These are phyloP conservation scores for Reutealis trisperma DNA, from an alignment of 345 rosid genomes.

Conservation along the genomic window DNA sequence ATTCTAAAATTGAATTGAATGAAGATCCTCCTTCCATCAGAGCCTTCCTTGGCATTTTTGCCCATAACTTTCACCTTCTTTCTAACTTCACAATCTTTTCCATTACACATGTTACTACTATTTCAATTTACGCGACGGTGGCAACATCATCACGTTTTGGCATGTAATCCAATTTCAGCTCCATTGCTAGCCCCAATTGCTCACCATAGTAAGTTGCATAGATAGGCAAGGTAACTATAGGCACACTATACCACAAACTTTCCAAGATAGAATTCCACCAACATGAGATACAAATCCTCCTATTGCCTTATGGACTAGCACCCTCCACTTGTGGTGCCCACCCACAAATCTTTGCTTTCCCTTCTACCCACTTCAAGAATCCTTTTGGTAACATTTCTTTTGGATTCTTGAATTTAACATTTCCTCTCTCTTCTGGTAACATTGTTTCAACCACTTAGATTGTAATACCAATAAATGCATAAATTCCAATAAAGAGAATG, in stretches of 20 bases:
- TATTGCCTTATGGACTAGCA: conserved; percentile 22
- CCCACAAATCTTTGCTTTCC: conserved; percentile 20
- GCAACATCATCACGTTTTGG: not conserved
- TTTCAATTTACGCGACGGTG: conserved; percentile 1
- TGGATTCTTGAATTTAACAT: not conserved
- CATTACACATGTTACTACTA: conserved; percentile 9
- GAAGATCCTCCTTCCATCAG: conserved; percentile 10
- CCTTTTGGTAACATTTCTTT: conserved; percentile 23
- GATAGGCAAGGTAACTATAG: conserved; percentile 20
- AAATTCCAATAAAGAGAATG: no score
- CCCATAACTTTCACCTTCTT: conserved; percentile 18
- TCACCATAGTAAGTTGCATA: conserved; percentile 25
- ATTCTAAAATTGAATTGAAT: not conserved
- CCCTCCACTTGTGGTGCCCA: conserved; percentile 27
- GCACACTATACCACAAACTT: conserved; percentile 30
- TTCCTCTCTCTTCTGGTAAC: no score
- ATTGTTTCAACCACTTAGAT: no score
- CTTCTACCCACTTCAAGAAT: conserved; percentile 19
- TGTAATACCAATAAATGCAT: no score
- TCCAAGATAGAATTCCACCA: conserved; percentile 36
- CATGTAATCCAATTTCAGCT: conserved; percentile 29
- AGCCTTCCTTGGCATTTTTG: not conserved
- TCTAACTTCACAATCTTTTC: conserved; percentile 3
- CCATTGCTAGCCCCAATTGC: conserved; percentile 25
- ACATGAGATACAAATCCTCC: conserved; percentile 32